Base-by-base conservation (phyloP, 2,329 filamentous ascomycete species). In the Erysiphe pulchra region DNA sequence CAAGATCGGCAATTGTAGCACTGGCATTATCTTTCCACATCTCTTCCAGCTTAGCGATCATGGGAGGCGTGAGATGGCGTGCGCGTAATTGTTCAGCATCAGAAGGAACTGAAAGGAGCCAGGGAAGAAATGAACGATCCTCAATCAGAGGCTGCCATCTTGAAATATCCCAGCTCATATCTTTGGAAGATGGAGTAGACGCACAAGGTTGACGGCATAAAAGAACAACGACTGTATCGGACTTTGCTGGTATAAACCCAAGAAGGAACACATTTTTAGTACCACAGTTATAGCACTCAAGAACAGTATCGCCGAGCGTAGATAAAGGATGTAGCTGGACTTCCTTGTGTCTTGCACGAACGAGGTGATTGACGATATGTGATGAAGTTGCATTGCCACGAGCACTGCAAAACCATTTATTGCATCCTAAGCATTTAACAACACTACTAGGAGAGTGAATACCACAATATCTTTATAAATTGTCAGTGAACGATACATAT, bases 111-210 rank as follows among this genome's bases (percentile, higher is more conserved):
- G 77, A 75, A 8, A 98, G 87, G 20, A 98, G 80, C 90, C 90
- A 98, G 36, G 80, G 72, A 34, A 98, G 64, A 59, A 98, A 98
- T 14, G 85, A 90, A 44, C 90, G 83, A 58, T 98, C 90, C 61
- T 94, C 86, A 52, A 98, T 95, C 48, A 98, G 69, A 12, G 90
- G 90, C 60, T 95, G 86, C 90, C 90, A 98, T 58, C 86, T 77
- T 24, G 87, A 92, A 6, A 86, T 92, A 60, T 98, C 90, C 90
- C 90, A 98, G 61, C 90, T 98, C 86, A 98, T 95, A 57, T 98
- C 90, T 63, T 98, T 98, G 52, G 84, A 87, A 32, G 90, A 95
- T 1, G 86, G 81, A 64, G 82, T 87, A 28, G 90, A 80, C 32
- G 87, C 90, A 61, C 90, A 98, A 42, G 90, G 90, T 62, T 95